Percentiles rank a stretch among this genome's conserved stretches.
These are phyloP conservation scores for Solanum chaucha DNA, from an alignment of 257 asterid species.

Conservation along the genomic window DNA sequence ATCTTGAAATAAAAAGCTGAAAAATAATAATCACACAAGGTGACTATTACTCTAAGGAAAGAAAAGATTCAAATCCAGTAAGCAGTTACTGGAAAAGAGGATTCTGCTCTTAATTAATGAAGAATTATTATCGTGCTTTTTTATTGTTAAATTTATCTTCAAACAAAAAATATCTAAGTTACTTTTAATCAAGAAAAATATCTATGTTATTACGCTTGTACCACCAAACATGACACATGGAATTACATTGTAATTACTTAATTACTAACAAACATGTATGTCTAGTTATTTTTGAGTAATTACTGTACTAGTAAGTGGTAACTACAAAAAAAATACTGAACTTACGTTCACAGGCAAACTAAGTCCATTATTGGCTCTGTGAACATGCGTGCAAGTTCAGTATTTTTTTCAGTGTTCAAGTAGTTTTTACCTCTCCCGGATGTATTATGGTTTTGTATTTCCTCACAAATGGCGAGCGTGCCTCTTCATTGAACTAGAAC, in stretches of 20 bases:
- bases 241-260: not conserved
- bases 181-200: not conserved
- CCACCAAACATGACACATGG: not conserved
- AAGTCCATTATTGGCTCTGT: not conserved
- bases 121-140: not conserved
- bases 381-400: not conserved
- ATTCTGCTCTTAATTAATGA: not conserved
- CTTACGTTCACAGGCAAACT: not conserved
- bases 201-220: not conserved
- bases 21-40: not conserved
- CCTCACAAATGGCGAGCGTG: constrained; percentile 89
- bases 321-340: not conserved
- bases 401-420: not conserved
- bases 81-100: not conserved
- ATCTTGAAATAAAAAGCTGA: not conserved
- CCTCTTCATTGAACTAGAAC: constrained; percentile 86
- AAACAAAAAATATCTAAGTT: not conserved
- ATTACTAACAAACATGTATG: not conserved
- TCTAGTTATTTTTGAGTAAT: not conserved
- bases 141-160: not conserved
- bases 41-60: not conserved
- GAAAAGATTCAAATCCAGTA: not conserved
- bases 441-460: constrained; percentile 93
- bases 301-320: not conserved
- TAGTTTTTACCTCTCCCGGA: constrained; percentile 86